A percentile compares a stretch with the other conserved stretches of the same genome.
These are phyloP conservation scores for Fusarium citri DNA, from an alignment of 2,329 filamentous ascomycete species.

Conservation along the genomic window DNA sequence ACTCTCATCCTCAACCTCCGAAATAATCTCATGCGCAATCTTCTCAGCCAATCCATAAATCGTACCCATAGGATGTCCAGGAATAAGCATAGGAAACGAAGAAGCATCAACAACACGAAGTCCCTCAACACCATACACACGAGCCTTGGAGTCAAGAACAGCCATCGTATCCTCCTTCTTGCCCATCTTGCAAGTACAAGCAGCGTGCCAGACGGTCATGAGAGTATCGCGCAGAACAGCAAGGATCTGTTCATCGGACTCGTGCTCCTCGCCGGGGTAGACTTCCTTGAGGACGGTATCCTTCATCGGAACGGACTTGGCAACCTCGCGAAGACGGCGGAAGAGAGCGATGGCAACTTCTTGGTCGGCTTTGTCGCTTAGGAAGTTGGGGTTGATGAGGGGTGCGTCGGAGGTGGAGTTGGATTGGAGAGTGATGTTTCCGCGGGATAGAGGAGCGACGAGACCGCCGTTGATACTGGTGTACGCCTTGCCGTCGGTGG, in stretches of 20 bases:
- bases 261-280: constrained; percentile 37
- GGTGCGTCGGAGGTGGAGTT: constrained; percentile 52
- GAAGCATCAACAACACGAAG: constrained; percentile 34
- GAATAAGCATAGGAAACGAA: constrained; percentile 28
- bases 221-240: constrained; percentile 44
- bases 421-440: constrained; percentile 57
- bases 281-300: constrained; percentile 53
- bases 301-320: constrained; percentile 35
- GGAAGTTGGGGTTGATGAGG: constrained; percentile 60
- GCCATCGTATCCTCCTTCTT: constrained; percentile 30
- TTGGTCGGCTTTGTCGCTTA: constrained; percentile 56
- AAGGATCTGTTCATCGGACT: constrained; percentile 58
- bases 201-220: constrained; percentile 42
- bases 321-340: constrained; percentile 55
- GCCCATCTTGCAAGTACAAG: constrained; percentile 41
- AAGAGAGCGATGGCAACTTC: constrained; percentile 58
- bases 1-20: neutral
- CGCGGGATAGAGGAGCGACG: constrained; percentile 56
- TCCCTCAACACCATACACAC: constrained; percentile 31
- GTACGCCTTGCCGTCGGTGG: constrained; percentile 37
- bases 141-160: constrained; percentile 32
- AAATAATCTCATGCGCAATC: constrained; percentile 31
- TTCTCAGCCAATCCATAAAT: constrained; percentile 37
- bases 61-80: constrained; percentile 33
- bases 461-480: constrained; percentile 49